Base-by-base conservation (phyloP, 495 filamentous ascomycete genomes). In the Zalerion maritima region DNA sequence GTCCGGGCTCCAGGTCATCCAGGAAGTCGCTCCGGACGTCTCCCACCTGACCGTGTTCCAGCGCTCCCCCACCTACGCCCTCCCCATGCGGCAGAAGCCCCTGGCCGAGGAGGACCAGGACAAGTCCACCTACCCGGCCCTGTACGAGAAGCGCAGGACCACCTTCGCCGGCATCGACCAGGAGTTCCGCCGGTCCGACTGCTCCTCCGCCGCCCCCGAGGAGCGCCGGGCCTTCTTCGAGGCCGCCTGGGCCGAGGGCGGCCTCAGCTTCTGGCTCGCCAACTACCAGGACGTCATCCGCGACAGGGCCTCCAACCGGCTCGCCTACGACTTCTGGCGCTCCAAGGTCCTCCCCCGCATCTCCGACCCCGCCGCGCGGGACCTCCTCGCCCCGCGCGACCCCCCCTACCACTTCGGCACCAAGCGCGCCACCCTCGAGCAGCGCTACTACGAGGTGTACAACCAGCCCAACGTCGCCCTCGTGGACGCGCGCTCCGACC, bases 1-100 rank as follows among this genome's bases (percentile, higher is more conserved):
- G 3, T 69, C 67, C 1, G 69, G 65, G n/a, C 50, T 74, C 14
- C 71, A 72, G 22, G 50, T 68, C 12, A 49, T 48, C 14, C 54
- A 55, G 32, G 49, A 55, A 36, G 35, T 41, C 2, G 64, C 47
- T 6, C 50, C 46, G 9, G 32, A 37, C 0, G 65, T 54, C 0
- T 42, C 23, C 2, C 29, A 43, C 2, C 38, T 63, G n/a, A 63
- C 47, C 0, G 54, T 71, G 6, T 66, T 68, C 35, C 66, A 70
- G 29, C 52, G 67, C 4, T 67, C 65, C 0, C 68, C 69, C 0
- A 73, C 71, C 36, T 49, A 65, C 8, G 54, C 55, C 5, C 33
- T 71, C 0, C 69, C 69, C 0, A 68, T 73, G 60, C 48, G 52
- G 3, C 55, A 62, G 24, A 34, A 40, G 5, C 28, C 41, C 9